Base-by-base conservation (phyloP, 371 early-diverging fungal species). In the Dinochytrium kinnereticum region DNA sequence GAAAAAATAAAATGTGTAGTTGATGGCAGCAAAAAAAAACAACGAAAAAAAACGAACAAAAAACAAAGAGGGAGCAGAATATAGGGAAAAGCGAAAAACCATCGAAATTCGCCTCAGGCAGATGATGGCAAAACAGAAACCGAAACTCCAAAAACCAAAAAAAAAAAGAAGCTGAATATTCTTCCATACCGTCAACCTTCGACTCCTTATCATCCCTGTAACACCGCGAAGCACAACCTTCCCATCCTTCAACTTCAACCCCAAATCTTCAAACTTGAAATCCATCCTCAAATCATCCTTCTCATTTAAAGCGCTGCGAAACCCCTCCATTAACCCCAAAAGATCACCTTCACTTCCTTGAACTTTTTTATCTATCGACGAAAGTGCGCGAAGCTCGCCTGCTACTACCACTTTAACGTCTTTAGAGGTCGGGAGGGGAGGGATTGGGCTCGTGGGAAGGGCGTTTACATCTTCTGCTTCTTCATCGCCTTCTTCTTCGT, bases 191-290 rank as follows among this genome's bases (percentile, higher is more conserved):
- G 88, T 87, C 31, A 87, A 79, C 40, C 88, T 80, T 5, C 89
- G 89, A 1, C 84, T 70, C n/a, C 74, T 65, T 33, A 91, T 77
- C 17, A 72, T 67, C 2, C 90, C 90, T 2, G 70, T 67, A 31
- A 90, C 85, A 57, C 83, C 84, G 76, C 78, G 74, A 75, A 91
- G 79, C 49, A 91, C 84, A 19, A 80, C 77, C 0, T 84, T 81
- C 17, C 89, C 91, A 50, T 81, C 83, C 24, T 88, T 83, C 5
- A 91, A 77, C 3, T 68, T 78, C 24, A 91, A 71, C 1, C 87
- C 82, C 13, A 90, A 68, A 68, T 86, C 78, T 30, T 85, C 85
- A 78, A 90, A 91, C 68, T 85, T 81, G 51, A 79, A 78, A 51
- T 90, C 67, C 61, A 76, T 76, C 3, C 38, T 37, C 55, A 76